These are phyloP conservation scores for Dactylis glomerata DNA, from an alignment of 176 grass and related monocot genomes.

Conservation along the genomic window DNA sequence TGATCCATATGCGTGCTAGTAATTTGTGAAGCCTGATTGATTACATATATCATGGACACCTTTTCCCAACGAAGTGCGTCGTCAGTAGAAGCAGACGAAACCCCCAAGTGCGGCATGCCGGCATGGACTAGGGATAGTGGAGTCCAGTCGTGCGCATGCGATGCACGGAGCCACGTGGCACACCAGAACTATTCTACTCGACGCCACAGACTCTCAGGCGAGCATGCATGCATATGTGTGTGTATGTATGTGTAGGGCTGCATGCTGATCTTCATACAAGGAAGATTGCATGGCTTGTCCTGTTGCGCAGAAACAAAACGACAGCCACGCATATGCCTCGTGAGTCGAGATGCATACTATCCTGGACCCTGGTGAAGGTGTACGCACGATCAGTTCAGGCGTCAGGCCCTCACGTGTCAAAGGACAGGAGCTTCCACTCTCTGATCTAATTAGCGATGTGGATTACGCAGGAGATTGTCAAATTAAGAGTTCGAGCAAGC, in stretches of 20 bases:
- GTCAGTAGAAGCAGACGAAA: background rate
- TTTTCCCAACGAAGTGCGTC: background rate
- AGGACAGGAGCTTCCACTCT: background rate
- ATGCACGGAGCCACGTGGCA: constrained; percentile 17
- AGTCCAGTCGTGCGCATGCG: background rate
- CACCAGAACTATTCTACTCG: background rate
- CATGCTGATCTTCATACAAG: background rate
- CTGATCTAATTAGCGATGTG: too few species aligned
- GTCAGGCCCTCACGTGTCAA: background rate
- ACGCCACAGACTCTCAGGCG: background rate
- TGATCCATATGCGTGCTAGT: background rate
- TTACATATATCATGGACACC: background rate
- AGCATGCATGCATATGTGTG: background rate
- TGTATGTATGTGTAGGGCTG: background rate
- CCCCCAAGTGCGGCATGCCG: background rate
- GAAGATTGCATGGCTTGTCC: constrained; percentile 13
- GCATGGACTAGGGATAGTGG: background rate
- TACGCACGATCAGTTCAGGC: background rate
- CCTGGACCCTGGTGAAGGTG: background rate
- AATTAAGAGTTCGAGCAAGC: background rate
- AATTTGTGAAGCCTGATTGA: background rate
- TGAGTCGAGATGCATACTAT: background rate
- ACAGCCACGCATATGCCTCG: constrained; percentile 15
- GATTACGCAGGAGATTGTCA: background rate
- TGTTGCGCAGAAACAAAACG: constrained; percentile 4